phyloP scores from a whole-genome alignment of 1,139 yeast genomes.

The Suhomyces terraborum region DNA sequence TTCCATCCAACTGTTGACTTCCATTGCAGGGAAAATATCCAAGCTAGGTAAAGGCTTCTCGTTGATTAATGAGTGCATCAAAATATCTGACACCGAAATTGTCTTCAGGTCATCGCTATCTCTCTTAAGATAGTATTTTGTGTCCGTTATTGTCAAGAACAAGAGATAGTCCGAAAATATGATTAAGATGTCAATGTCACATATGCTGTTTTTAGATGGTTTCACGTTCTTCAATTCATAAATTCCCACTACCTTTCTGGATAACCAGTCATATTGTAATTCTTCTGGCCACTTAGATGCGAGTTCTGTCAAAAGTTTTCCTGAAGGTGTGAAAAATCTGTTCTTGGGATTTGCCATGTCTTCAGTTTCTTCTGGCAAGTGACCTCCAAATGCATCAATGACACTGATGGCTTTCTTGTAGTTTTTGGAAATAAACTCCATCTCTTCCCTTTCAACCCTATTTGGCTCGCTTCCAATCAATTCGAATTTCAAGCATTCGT shows the following conservation, averaged over 20 bases:
- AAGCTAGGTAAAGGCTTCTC: constrained; percentile 69
- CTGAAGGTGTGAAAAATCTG: constrained; percentile 87
- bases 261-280: constrained; percentile 85
- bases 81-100: constrained; percentile 72
- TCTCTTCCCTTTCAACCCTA: constrained; percentile 16
- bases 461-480: constrained; percentile 2
- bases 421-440: constrained; percentile 34
- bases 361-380: constrained; percentile 29
- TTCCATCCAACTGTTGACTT: constrained; percentile 67
- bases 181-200: constrained; percentile 57
- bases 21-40: constrained; percentile 62
- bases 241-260: constrained; percentile 81
- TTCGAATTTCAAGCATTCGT: constrained; percentile 23
- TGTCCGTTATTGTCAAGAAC: constrained; percentile 55
- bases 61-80: constrained; percentile 87
- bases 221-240: constrained; percentile 52
- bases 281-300: constrained; percentile 88
- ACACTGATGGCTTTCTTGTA: constrained; percentile 61
- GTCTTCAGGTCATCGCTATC: constrained; percentile 40
- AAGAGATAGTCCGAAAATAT: constrained; percentile 79
- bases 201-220: constrained; percentile 28
- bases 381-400: constrained; percentile 78
- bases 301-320: constrained; percentile 79
- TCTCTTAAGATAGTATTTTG: constrained; percentile 31
- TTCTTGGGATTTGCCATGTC: constrained; percentile 23